Evolutionary conservation across 23 red algal genomes (phyloP), one percentile per base, ranked within the genome.

Genomic region (Cyanidium caldarium): DNA sequence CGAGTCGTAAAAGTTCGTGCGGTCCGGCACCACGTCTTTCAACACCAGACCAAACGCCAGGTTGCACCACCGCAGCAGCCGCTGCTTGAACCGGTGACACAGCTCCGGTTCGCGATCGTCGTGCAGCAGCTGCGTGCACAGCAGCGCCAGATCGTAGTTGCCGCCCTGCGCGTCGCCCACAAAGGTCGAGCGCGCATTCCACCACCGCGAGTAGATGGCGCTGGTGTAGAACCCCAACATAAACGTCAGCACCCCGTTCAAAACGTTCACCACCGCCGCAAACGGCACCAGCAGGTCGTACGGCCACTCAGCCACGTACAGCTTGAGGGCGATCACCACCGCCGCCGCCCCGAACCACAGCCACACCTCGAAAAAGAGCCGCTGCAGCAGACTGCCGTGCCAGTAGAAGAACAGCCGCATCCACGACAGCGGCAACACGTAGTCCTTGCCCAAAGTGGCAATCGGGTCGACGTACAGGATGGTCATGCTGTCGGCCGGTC

Each of bases 261-360:
- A 28, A 25, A 61, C 51, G 31, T 28, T 61, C 7, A 61, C 51
- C 7, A 61, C n/a, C 21, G 51, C 51, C 21, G 51, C 51, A 5
- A 61, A 28, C 7, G 51, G 19, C 19, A 28, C 31, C 51, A 61
- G 23, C n/a, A 61, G 31, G 51, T 16, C n/a, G 19, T 10, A 10
- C 51, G 51, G 51, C 51, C 51, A 61, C 21, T 61, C 51, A 5
- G 51, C 51, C 7, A 61, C 51, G 51, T 61, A 61, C 10, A 61
- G 51, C 23, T 61, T 61, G 51, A 61, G 51, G n/a, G 51, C 51
- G 5, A 61, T 61, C 51, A 61, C 51, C n/a, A 61, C n/a, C 51
- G 21, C 51, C 7, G 51, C 51, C 7, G 51, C 51, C 19, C 51
- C 51, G 13, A 61, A 14, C 51, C 51, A 61, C 10, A 25, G 21